Evolutionary conservation across 2,329 filamentous ascomycete species (phyloP).

Genomic region (Raffaelea ambrosiae): DNA sequence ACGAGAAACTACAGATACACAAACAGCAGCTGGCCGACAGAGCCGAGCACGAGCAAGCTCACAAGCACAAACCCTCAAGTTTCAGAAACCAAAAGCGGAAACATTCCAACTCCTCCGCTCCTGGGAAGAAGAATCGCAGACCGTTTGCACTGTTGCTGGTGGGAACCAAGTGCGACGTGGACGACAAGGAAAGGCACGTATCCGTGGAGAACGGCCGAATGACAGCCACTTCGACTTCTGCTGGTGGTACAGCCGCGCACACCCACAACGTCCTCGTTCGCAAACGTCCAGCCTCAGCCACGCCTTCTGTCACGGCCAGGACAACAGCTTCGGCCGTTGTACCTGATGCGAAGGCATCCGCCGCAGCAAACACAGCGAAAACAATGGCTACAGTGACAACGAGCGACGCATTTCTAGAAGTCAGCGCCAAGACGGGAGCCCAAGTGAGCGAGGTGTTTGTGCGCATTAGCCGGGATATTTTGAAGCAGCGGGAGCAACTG

Average conservation of each 20-base stretch:
- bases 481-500: conserved; percentile 17
- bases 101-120: neutral
- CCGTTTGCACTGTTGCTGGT: conserved; percentile 25
- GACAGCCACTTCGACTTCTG: neutral
- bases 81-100: neutral
- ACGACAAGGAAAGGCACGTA: conserved; percentile 19
- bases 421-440: conserved; percentile 22
- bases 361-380: conserved; percentile 7
- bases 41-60: neutral
- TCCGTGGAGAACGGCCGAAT: conserved; percentile 23
- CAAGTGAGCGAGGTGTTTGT: conserved; percentile 25
- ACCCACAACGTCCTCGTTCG: too few relatives aligned
- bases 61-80: neutral
- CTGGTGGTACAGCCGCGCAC: too few relatives aligned
- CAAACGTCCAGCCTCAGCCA: neutral
- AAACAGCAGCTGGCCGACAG: conserved; percentile 1
- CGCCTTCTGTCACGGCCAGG: conserved; percentile 9
- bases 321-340: too few relatives aligned
- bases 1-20: conserved; percentile 15
- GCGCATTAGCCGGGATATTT: conserved; percentile 22
- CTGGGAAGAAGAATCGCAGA: conserved; percentile 2
- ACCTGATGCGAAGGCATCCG: conserved; percentile 1
- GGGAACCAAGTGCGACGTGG: conserved; percentile 25
- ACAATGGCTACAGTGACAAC: conserved; percentile 6
- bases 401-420: conserved; percentile 22